Base-by-base conservation (phyloP, 2,329 filamentous ascomycete species). In the Zymoseptoria passerinii region DNA sequence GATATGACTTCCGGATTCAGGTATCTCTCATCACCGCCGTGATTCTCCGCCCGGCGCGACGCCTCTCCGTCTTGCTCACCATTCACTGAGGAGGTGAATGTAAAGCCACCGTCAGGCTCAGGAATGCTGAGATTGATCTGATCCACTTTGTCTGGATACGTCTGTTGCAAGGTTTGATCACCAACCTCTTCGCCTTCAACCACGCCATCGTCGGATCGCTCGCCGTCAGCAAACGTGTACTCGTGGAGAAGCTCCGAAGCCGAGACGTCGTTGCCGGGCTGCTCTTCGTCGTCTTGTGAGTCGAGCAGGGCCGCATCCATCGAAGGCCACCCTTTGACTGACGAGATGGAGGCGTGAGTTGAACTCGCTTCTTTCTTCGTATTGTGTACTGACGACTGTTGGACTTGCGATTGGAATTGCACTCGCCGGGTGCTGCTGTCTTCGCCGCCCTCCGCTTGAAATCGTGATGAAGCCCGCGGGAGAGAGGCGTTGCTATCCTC, bases 61-160 rank as follows among this genome's bases (percentile, higher is more conserved):
- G 16, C 13, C 2, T n/a, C 13, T 44, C 35, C 35, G n/a, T 44
- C 10, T 27, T 20, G 49, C 40, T 27, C 48, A 48, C 28, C 35
- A 18, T 61, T 49, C 35, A 54, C 55, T 27, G 63, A 59, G 10
- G 64, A 62, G 1, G 54, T 61, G 27, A 62, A 57, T 5, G 50
- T 54, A 27, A 66, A 71, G 28, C 68, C 68, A 10, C 65, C 67
- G 28, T 64, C 65, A 2, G 68, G 68, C 48, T 68, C 67, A 13
- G 67, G 60, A 4, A 70, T 51, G 2, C 58, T 60, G n/a, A 71
- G 59, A 54, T 69, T 65, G 28, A 69, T 56, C 29, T 67, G 56
- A 48, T 56, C 55, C 3, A 57, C 59, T 13, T 44, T 44, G 7
- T n/a, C 35, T 7, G 35, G 35, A 44, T n/a, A 40, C 20, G 6